Evolutionary conservation across 202 grass and related monocot genomes (phyloP).

Genomic region (Saccharum hybrid): DNA sequence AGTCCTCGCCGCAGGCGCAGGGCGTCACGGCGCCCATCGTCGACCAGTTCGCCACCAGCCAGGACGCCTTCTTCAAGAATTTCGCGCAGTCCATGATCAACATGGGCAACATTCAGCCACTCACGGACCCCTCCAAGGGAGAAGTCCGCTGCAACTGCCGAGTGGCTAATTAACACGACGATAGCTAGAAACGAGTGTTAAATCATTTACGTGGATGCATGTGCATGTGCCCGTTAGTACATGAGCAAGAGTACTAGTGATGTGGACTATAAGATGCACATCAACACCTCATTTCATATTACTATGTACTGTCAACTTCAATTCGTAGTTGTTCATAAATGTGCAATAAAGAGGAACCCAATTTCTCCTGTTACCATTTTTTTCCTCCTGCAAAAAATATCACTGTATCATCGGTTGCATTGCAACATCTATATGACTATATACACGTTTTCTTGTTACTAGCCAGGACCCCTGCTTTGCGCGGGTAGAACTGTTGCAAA

Average conservation of each 20-base stretch:
- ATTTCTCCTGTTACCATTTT: not conserved
- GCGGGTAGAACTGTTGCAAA: too few species aligned
- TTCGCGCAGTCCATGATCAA: conserved; percentile 70
- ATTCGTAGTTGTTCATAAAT: not conserved
- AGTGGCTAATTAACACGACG: not conserved
- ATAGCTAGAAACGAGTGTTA: not conserved
- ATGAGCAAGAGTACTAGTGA: too few species aligned
- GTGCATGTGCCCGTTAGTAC: not conserved
- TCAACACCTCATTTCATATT: not conserved
- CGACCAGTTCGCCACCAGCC: conserved; percentile 51
- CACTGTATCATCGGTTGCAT: not conserved
- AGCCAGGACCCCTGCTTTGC: too few species aligned
- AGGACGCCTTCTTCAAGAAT: conserved; percentile 53
- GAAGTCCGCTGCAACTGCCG: conserved; percentile 54
- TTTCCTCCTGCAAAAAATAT: not conserved
- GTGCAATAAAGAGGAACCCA: not conserved
- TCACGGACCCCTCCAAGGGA: conserved; percentile 44
- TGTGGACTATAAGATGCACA: too few species aligned
- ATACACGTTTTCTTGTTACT: too few species aligned
- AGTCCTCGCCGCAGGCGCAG: conserved; percentile 37
- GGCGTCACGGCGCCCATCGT: conserved; percentile 48
- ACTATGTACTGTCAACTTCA: too few species aligned
- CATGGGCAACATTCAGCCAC: conserved; percentile 59
- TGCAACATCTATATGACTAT: too few species aligned
- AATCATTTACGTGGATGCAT: not conserved